Evolutionary conservation across 805 yeast genomes (phyloP), one percentile per base, ranked within the genome.

Genomic region (Candida incommunis): DNA sequence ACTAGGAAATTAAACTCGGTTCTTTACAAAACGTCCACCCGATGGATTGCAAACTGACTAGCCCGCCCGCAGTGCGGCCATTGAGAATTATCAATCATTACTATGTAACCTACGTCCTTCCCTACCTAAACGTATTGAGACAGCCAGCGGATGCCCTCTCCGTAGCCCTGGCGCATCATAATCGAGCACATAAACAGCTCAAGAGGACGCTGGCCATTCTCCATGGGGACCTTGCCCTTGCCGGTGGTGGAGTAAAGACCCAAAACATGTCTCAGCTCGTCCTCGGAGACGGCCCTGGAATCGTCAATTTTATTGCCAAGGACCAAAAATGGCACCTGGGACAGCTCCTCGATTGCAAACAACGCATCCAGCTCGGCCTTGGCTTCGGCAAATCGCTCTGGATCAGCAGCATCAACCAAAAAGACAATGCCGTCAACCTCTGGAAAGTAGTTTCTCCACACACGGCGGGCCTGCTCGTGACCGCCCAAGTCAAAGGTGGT

Each of bases 391-490:
- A 92, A 83, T 67, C 99, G 82, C 63, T 81, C 95, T 31, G 92
- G 80, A 62, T 92, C 98, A 46, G 97, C 97, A 46, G 95, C 94
- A 64, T 92, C 99, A 25, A 92, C 96, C 48, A 92, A 71, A 65
- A 83, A 92, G 25, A 92, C 97, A 54, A 92, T 92, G 46, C 96
- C 98, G 65, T 87, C 84, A 43, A 92, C 99, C 69, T 92, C 99
- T 48, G 99, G 99, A 81, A 92, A 92, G 66, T 92, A 92, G 65
- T 92, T 97, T 63, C 88, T 88, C 99, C 99, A 92, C 61, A 92
- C 78, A 69, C 98, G 86, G 70, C 99, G 88, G 43, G 99, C 97
- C 69, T 90, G 96, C 65, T 77, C 81, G 71, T 92, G 99, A 40
- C 99, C 99, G 67, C 99, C 99, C 56, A 92, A 74, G 65, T 92